These are phyloP conservation scores for Colletotrichum viniferum DNA, from an alignment of 2,329 filamentous ascomycete genomes.

Conservation along the genomic window DNA sequence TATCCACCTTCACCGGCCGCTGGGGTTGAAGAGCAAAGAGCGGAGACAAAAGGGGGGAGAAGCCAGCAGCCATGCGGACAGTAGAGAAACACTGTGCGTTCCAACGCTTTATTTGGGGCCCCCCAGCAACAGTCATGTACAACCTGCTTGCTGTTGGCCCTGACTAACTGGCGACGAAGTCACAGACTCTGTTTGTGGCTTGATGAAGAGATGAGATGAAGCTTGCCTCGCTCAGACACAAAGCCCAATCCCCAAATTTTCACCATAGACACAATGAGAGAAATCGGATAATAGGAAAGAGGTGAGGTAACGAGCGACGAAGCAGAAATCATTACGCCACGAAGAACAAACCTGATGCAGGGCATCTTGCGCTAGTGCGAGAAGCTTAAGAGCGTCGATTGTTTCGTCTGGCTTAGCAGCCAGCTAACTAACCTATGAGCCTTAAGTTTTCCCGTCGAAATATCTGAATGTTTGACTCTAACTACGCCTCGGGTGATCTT, in stretches of 20 bases:
- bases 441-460: neutral
- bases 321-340: neutral
- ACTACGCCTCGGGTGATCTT: neutral
- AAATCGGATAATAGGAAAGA: neutral
- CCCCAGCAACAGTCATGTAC: neutral
- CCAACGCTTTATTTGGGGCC: neutral
- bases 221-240: neutral
- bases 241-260: neutral
- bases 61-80: neutral
- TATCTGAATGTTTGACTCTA: neutral
- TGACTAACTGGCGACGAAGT: neutral
- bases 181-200: neutral
- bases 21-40: neutral
- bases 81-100: neutral
- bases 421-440: neutral
- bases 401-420: neutral
- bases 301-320: neutral
- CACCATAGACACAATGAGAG: neutral
- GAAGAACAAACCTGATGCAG: neutral
- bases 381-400: neutral
- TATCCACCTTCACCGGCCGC: neutral
- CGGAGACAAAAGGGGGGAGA: neutral
- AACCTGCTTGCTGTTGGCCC: neutral
- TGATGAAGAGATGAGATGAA: neutral
- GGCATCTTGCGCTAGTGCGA: neutral